A percentile compares a stretch with the other conserved stretches of the same genome.
Conservation (phyloP, 495 filamentous ascomycete genomes). For the Trichoderma erinaceum region DNA sequence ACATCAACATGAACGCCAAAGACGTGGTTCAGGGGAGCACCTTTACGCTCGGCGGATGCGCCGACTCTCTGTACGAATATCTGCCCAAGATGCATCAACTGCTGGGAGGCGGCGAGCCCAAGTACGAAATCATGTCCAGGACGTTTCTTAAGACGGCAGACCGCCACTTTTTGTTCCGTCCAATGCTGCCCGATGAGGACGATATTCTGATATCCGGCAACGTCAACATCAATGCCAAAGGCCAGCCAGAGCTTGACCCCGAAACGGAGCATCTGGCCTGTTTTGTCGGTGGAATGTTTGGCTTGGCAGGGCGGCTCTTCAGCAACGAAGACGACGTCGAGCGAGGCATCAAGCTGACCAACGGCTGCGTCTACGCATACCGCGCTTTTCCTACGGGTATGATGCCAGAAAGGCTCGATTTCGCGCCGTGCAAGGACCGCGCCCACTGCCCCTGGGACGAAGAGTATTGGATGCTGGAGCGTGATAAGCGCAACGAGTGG, state of each 20-base stretch:
- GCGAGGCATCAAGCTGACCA: conserved; percentile 66
- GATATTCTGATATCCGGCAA: conserved; percentile 64
- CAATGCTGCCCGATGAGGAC: conserved; percentile 62
- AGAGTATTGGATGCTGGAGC: conserved; percentile 41
- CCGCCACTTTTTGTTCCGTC: conserved; percentile 66
- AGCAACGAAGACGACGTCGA: conserved; percentile 60
- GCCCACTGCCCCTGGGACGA: conserved; percentile 69
- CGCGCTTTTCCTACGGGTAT: conserved; percentile 69
- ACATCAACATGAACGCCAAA: conserved; percentile 53
- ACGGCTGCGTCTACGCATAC: conserved; percentile 86
- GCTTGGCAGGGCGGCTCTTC: conserved; percentile 70
- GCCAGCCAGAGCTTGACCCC: conserved; percentile 25
- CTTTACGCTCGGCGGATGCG: conserved; percentile 68
- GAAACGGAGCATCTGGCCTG: conserved; percentile 51
- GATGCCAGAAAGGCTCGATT: conserved; percentile 70
- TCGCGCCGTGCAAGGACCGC: conserved; percentile 56
- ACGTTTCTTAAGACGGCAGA: conserved; percentile 59
- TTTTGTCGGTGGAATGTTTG: conserved; percentile 82
- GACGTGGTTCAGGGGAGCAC: conserved; percentile 31
- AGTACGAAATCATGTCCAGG: conserved; percentile 73
- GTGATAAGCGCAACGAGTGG: conserved; percentile 25
- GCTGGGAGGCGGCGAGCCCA: conserved; percentile 65
- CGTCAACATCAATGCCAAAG: conserved; percentile 26
- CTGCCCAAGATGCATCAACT: conserved; percentile 66
- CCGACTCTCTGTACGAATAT: conserved; percentile 88